Evolutionary conservation across 2,329 filamentous ascomycete genomes (phyloP).

Genomic region (Hypoxylon sp.): DNA sequence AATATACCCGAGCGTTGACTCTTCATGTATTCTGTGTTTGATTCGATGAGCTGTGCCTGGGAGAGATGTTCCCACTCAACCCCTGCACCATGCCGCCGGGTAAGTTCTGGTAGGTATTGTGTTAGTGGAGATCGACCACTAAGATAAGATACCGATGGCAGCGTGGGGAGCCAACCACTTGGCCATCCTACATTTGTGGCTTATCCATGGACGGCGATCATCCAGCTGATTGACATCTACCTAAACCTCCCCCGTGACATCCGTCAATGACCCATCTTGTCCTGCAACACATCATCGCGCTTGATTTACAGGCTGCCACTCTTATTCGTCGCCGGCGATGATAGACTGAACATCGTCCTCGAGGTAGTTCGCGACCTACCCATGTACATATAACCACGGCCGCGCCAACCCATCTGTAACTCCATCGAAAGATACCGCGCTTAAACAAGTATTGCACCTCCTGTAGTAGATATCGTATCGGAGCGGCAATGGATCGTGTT

Average conservation of each 20-base stretch:
- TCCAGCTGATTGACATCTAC: constrained; percentile 16
- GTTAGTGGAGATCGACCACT: constrained; percentile 12
- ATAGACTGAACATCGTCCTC: constrained; percentile 14
- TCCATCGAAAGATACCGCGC: constrained; percentile 1
- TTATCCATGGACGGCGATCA: constrained; percentile 24
- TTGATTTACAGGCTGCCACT: constrained; percentile 8
- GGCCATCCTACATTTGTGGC: constrained; percentile 36
- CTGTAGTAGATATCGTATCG: constrained; percentile 1
- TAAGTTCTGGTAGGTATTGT: not conserved
- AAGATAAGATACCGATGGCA: constrained; percentile 20
- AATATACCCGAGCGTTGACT: constrained; percentile 33
- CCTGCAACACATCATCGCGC: constrained; percentile 14
- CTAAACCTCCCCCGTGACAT: constrained; percentile 32
- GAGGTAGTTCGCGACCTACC: constrained; percentile 28
- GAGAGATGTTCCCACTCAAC: constrained; percentile 5
- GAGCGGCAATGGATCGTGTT: constrained; percentile 55
- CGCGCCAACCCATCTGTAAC: constrained; percentile 8
- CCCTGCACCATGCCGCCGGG: constrained; percentile 15
- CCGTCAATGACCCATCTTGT: constrained; percentile 31
- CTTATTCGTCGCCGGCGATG: constrained; percentile 22
- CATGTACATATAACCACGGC: constrained; percentile 4
- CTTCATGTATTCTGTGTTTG: not conserved
- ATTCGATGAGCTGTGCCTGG: not conserved
- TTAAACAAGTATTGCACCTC: constrained; percentile 2
- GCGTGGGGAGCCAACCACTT: constrained; percentile 26